A percentile compares a stretch with the other conserved stretches of the same genome.
Evolutionary conservation across 2,329 filamentous ascomycete genomes (phyloP).

Genomic region (Diplodia seriata): DNA sequence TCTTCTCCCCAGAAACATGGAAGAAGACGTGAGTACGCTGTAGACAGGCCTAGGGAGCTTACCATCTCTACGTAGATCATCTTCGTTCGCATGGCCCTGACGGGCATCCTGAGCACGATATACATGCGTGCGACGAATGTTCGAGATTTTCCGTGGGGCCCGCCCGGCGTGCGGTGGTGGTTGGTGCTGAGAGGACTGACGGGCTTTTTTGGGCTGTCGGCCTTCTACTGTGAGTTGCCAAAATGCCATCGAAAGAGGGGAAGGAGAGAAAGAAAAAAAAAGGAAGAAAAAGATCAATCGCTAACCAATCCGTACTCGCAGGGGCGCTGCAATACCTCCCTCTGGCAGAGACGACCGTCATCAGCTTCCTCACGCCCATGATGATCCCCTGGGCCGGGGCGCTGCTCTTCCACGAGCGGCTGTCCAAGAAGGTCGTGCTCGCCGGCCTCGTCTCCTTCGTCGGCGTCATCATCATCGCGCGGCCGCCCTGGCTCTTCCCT

Average conservation of each 20-base stretch:
- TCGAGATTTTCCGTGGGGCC: slow-evolving; percentile 40
- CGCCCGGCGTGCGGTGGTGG: slow-evolving; percentile 36
- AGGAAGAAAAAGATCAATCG: too few relatives aligned
- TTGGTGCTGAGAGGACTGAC: slow-evolving; percentile 39
- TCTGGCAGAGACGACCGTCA: slow-evolving; percentile 82
- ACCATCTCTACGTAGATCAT: slow-evolving; percentile 60
- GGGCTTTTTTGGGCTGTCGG: slow-evolving; percentile 41
- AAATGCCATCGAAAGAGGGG: too few relatives aligned
- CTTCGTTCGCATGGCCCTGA: slow-evolving; percentile 78
- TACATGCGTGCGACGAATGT: slow-evolving; percentile 73
- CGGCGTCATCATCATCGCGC: slow-evolving; percentile 82
- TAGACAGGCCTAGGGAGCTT: not conserved
- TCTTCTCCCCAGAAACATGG: not conserved
- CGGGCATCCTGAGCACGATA: slow-evolving; percentile 66
- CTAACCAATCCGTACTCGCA: slow-evolving; percentile 53
- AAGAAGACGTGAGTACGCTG: not conserved
- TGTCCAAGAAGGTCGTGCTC: slow-evolving; percentile 76
- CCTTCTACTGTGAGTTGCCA: slow-evolving; percentile 40
- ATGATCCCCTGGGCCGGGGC: slow-evolving; percentile 81
- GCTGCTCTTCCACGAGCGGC: slow-evolving; percentile 74
- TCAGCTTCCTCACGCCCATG: slow-evolving; percentile 81
- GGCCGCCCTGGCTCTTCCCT: slow-evolving; percentile 65
- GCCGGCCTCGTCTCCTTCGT: slow-evolving; percentile 74
- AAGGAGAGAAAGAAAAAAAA: too few relatives aligned
- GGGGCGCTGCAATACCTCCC: slow-evolving; percentile 76